Base-by-base conservation (phyloP, 1,139 yeast genomes). In the Hyphopichia buzzinii region DNA sequence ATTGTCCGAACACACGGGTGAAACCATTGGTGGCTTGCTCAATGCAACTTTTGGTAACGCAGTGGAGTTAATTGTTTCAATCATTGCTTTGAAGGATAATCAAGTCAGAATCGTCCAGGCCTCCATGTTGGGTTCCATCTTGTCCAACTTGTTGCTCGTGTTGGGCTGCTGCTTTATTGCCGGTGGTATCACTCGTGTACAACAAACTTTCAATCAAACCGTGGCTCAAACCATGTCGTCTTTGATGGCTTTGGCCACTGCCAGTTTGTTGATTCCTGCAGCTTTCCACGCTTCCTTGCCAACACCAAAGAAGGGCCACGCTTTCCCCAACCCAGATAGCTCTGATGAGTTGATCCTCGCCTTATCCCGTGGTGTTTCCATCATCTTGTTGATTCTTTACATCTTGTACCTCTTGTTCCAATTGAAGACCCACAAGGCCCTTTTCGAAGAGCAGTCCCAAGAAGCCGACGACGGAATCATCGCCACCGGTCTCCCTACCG, bases 151-250 rank as follows among this genome's bases (percentile, higher is more conserved):
- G 51, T 68, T 92, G 43, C 73, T 94, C 42, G 98, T 92, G 4
- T 72, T 92, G 42, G 98, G 98, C n/a, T 84, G 95, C 61, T 89
- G 97, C 55, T 94, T 92, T 57, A 65, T 92, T 23, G 92, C 89
- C 34, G 98, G 98, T 38, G 98, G 98, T 12, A 73, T 82, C 55
- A 84, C 86, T 47, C 77, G 94, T 42, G 74, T 82, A 30, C 95
- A 86, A 58, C 98, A 92, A 61, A 75, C 76, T 3, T 92, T 94
- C 65, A 90, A 90, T 67, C 95, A 84, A 61, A 90, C 97, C 0
- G 97, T 90, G 8, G 98, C 98, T 6, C 97, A 92, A 49, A 89
- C 97, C 14, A 92, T 94, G 97, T 81, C 92, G 22, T 87, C 96
- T 3, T 72, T 92, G 48, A 78, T 92, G 81, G 95, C 95, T 1